Conservation (phyloP, 441 rosid species). For the Erodium texanum region DNA sequence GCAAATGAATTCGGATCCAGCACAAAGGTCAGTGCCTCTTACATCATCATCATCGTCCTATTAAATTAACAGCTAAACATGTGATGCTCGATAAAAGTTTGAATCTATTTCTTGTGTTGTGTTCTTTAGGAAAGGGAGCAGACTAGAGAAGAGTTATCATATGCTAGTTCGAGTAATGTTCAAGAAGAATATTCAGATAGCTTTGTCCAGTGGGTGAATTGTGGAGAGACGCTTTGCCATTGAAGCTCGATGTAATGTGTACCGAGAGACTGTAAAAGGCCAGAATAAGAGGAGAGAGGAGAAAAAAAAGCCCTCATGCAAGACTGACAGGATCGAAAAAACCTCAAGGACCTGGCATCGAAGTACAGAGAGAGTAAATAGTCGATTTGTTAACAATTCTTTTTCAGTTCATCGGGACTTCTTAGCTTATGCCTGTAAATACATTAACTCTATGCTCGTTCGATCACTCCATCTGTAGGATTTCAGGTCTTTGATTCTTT, state of each 20-base stretch:
- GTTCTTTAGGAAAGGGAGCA: slow-evolving; percentile 44
- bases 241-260: slow-evolving; percentile 25
- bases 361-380: slow-evolving; percentile 40
- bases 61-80: neutral
- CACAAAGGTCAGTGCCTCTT: slow-evolving; percentile 47
- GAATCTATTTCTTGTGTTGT: neutral
- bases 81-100: neutral
- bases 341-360: too few species aligned
- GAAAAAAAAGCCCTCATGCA: neutral
- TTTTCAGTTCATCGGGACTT: slow-evolving; percentile 31
- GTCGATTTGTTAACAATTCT: slow-evolving; percentile 24
- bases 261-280: slow-evolving; percentile 4
- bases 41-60: neutral
- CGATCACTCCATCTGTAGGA: slow-evolving; percentile 27
- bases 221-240: slow-evolving; percentile 72
- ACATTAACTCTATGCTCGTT: slow-evolving; percentile 19
- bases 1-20: slow-evolving; percentile 53
- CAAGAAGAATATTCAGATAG: slow-evolving; percentile 62
- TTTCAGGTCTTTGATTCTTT: slow-evolving; percentile 45
- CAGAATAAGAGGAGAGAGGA: neutral
- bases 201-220: slow-evolving; percentile 76
- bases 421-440: slow-evolving; percentile 35
- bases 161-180: slow-evolving; percentile 24
- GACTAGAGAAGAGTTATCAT: slow-evolving; percentile 32
- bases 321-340: too few species aligned